Evolutionary conservation across 1,139 yeast species (phyloP).

Genomic region (Ogataea hybrid): DNA sequence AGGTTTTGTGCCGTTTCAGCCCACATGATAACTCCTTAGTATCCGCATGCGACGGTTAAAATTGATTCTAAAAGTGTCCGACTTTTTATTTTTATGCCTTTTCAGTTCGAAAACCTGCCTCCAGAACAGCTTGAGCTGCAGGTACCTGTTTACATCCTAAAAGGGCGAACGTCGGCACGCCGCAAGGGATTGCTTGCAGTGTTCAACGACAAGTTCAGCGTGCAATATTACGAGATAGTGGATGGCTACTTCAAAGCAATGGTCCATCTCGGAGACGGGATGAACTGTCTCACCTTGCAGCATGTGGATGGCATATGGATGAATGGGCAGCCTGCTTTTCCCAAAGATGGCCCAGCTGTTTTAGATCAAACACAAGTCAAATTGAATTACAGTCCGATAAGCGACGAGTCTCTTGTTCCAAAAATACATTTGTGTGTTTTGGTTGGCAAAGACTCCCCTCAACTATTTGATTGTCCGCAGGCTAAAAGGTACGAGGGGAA

Average conservation of each 20-base stretch:
- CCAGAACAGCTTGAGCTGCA: slow-evolving; percentile 36
- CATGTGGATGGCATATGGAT: slow-evolving; percentile 28
- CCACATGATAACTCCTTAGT: neutral
- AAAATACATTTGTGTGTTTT: slow-evolving; percentile 80
- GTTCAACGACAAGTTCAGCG: slow-evolving; percentile 55
- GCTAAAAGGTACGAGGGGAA: slow-evolving; percentile 61
- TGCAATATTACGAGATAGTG: slow-evolving; percentile 68
- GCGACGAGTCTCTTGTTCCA: slow-evolving; percentile 49
- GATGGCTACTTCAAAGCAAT: slow-evolving; percentile 76
- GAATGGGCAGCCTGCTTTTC: slow-evolving; percentile 27
- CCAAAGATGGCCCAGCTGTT: slow-evolving; percentile 32
- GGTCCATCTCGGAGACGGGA: slow-evolving; percentile 55
- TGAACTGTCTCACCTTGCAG: slow-evolving; percentile 41
- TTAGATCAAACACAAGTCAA: slow-evolving; percentile 32
- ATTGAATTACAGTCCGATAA: slow-evolving; percentile 56
- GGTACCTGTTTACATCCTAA: slow-evolving; percentile 44
- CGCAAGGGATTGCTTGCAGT: slow-evolving; percentile 41
- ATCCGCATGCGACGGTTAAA: neutral
- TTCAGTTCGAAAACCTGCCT: slow-evolving; percentile 31
- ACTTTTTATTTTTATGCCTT: slow-evolving; percentile 17
- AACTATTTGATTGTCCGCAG: slow-evolving; percentile 69
- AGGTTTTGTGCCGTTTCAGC: no score
- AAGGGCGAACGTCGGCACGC: slow-evolving; percentile 37
- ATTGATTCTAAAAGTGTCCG: neutral
- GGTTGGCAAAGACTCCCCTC: slow-evolving; percentile 75